A percentile compares a stretch with the other conserved stretches of the same genome.
phyloP scores from a whole-genome alignment of 2,329 filamentous ascomycete genomes.

The Purpureocillium lavendulum region DNA sequence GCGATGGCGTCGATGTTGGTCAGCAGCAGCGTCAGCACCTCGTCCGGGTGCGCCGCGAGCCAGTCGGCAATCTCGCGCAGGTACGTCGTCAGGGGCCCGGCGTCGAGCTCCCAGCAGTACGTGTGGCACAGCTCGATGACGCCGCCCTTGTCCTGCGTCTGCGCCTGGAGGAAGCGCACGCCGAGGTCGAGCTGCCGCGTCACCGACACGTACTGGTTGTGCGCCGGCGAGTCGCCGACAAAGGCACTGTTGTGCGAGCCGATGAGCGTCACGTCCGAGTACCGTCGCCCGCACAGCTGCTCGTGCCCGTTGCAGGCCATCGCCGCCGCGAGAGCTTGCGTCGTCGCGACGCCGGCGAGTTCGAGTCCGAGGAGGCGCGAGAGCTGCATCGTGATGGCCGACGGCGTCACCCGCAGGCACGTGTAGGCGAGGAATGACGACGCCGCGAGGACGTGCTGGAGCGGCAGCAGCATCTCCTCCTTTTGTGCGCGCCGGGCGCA shows the following conservation, averaged over 20 bases:
- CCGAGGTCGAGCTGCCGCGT: constrained; percentile 51
- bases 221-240: constrained; percentile 40
- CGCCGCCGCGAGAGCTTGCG: no score
- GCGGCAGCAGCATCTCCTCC: background rate
- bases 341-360: background rate
- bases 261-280: constrained; percentile 52
- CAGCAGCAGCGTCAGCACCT: constrained; percentile 55
- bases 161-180: constrained; percentile 55
- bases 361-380: background rate
- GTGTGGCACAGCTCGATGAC: constrained; percentile 57
- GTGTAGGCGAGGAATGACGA: background rate
- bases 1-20: constrained; percentile 53
- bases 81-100: constrained; percentile 46
- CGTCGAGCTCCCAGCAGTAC: constrained; percentile 49
- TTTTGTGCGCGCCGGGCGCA: no score
- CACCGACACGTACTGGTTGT: constrained; percentile 55
- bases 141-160: constrained; percentile 47
- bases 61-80: constrained; percentile 50
- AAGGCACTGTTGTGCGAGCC: constrained; percentile 61
- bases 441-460: background rate
- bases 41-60: constrained; percentile 48
- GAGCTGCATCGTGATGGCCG: background rate
- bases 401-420: background rate
- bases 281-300: constrained; percentile 45
- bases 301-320: constrained; percentile 48